Conservation (phyloP, 78 protist species). For the slime mould (Dictyostelium discoideum) region dicty_2.7 NC_007088.5:5391501-5392000, state of each 20-base stretch:
- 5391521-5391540: neutral
- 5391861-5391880: neutral
- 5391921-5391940: neutral
- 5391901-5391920: neutral
- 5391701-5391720: neutral
- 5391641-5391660: neutral
- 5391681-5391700: neutral
- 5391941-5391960: neutral
- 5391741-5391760: neutral
- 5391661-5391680: neutral
- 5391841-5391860: neutral
- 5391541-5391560: too few species aligned
- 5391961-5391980: neutral
- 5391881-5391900: slow-evolving; percentile 1
- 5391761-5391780: neutral
- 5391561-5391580: too few species aligned
- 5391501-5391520: neutral
- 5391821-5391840: slow-evolving; percentile 1
- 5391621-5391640: neutral
- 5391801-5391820: neutral
- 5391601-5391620: too few species aligned
- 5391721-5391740: neutral
- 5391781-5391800: neutral
- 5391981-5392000: neutral
- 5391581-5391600: too few species aligned